Evolutionary conservation across 352 stramenopile species (phyloP).

Genomic region (Sclerospora graminicola): DNA sequence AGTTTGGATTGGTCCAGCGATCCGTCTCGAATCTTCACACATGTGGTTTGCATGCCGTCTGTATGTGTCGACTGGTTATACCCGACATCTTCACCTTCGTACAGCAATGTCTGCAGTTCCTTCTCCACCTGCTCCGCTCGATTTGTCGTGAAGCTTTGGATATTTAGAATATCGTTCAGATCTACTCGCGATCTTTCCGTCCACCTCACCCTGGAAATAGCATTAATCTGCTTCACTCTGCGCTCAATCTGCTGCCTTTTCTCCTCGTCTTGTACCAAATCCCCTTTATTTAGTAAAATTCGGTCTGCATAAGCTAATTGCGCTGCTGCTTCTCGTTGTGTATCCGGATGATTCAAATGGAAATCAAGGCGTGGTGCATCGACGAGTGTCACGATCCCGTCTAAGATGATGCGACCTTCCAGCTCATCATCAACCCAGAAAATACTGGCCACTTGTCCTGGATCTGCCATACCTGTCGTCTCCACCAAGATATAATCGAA

Average conservation of each 20-base stretch:
- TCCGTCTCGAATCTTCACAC: conserved; percentile 33
- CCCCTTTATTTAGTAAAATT: conserved; percentile 98
- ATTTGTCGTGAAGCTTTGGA: conserved; percentile 67
- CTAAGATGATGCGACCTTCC: conserved; percentile 79
- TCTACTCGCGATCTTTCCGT: conserved; percentile 48
- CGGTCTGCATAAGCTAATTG: conserved; percentile 98
- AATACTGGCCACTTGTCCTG: conserved; percentile 90
- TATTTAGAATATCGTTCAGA: conserved; percentile 64
- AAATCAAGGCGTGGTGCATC: conserved; percentile 90
- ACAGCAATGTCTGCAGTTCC: conserved; percentile 17
- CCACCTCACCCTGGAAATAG: conserved; percentile 52
- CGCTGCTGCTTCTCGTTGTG: conserved; percentile 82
- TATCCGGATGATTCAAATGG: conserved; percentile 51
- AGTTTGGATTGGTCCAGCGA: conserved; percentile 40
- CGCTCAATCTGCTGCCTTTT: conserved; percentile 30
- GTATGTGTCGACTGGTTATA: conserved; percentile 27
- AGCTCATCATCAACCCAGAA: conserved; percentile 95
- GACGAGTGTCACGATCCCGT: conserved; percentile 95
- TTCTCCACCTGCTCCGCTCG: conserved; percentile 49
- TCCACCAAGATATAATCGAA: conserved; percentile 93
- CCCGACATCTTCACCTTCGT: conserved; percentile 5
- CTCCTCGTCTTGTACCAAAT: conserved; percentile 82
- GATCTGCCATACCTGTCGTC: conserved; percentile 91
- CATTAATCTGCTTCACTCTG: conserved; percentile 47
- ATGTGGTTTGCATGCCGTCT: conserved; percentile 62